Evolutionary conservation across 257 asterid species (phyloP).

Genomic region (Forsythia suspensa): DNA sequence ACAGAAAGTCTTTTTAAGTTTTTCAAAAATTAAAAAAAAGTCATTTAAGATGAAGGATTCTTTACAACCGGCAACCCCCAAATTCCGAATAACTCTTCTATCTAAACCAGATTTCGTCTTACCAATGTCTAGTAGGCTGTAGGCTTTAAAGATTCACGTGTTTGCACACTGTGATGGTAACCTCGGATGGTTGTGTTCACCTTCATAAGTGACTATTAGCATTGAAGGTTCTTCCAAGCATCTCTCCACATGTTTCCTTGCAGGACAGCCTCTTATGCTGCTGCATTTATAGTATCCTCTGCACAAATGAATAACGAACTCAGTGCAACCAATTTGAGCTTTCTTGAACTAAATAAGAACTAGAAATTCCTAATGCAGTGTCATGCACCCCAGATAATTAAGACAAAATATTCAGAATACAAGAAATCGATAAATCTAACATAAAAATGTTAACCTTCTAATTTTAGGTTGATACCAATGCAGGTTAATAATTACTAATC

Average conservation of each 20-base stretch:
- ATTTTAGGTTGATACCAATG: neutral
- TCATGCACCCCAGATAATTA: neutral
- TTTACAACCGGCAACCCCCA: conserved; percentile 24
- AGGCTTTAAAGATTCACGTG: conserved; percentile 27
- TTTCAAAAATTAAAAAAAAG: neutral
- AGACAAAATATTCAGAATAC: neutral
- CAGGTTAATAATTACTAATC: neutral
- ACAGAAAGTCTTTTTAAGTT: conserved; percentile 15
- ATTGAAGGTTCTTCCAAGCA: conserved; percentile 90
- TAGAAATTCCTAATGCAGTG: neutral
- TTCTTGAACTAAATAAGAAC: neutral
- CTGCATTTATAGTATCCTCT: conserved; percentile 98
- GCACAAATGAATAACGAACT: conserved; percentile 16
- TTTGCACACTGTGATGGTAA: conserved; percentile 70
- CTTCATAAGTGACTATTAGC: conserved; percentile 94
- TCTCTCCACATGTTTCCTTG: conserved; percentile 91
- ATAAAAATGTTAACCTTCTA: neutral
- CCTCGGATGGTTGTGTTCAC: conserved; percentile 86
- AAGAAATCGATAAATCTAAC: neutral
- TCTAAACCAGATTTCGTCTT: conserved; percentile 4
- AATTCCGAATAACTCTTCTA: neutral
- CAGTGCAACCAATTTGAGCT: neutral
- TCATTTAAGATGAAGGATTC: conserved; percentile 24
- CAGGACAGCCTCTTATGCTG: conserved; percentile 97
- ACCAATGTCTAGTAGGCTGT: conserved; percentile 15